These are phyloP conservation scores for Microbotryum silenes-acaulis DNA, from an alignment of 1,284 basidiomycete genomes.

Conservation along the genomic window DNA sequence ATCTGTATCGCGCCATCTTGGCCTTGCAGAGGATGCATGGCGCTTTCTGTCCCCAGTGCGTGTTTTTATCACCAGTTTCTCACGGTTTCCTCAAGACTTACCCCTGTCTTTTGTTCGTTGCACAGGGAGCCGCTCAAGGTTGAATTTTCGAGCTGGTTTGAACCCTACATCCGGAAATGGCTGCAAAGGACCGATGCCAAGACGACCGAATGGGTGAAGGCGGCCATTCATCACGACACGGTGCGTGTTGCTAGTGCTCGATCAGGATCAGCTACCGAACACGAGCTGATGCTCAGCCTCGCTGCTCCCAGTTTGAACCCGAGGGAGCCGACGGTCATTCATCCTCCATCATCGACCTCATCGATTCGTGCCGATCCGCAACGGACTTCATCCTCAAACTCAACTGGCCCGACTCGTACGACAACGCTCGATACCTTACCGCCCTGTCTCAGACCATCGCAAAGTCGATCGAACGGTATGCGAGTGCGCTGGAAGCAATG, in stretches of 20 bases:
- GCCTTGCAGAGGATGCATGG: conserved; percentile 65
- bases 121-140: conserved; percentile 23
- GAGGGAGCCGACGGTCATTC: conserved; percentile 68
- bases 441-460: conserved; percentile 79
- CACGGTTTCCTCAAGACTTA: neutral
- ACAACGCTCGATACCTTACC: conserved; percentile 84
- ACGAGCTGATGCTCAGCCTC: neutral
- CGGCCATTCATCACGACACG: conserved; percentile 81
- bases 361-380: conserved; percentile 85
- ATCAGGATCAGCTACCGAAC: neutral
- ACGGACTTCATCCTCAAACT: conserved; percentile 80
- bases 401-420: conserved; percentile 83
- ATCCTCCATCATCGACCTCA: conserved; percentile 91
- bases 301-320: conserved; percentile 61
- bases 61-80: conserved; percentile 15
- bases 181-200: conserved; percentile 79
- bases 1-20: conserved; percentile 68
- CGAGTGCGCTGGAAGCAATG: conserved; percentile 72
- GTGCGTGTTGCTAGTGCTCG: conserved; percentile 45
- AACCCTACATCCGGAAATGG: conserved; percentile 84
- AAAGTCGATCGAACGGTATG: conserved; percentile 87
- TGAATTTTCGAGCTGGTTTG: conserved; percentile 49
- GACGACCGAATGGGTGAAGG: conserved; percentile 88
- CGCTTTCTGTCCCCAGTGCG: conserved; percentile 71
- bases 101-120: neutral